Conservation (phyloP, 2,329 filamentous ascomycete species). For the Aspergillus aculeatinus region DNA sequence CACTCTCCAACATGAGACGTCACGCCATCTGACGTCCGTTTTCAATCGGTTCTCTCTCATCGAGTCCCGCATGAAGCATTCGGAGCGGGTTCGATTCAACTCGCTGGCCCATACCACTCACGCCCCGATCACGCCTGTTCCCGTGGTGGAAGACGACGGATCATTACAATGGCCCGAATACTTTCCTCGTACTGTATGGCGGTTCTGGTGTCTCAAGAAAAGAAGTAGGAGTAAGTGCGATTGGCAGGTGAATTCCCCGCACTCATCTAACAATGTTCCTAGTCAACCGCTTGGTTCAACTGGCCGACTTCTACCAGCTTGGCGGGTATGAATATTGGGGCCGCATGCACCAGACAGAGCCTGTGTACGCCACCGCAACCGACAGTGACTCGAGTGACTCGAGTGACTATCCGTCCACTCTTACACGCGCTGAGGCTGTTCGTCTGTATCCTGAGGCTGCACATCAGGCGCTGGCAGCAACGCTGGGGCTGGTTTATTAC, state of each 20-base stretch:
- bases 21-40: slow-evolving; percentile 29
- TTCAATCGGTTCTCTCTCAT: slow-evolving; percentile 32
- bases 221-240: slow-evolving; percentile 38
- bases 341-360: slow-evolving; percentile 34
- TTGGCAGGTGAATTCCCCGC: not conserved
- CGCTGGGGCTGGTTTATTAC: slow-evolving; percentile 41
- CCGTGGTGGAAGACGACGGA: slow-evolving; percentile 36
- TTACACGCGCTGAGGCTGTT: slow-evolving; percentile 38
- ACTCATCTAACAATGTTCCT: slow-evolving; percentile 9
- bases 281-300: slow-evolving; percentile 41
- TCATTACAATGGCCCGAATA: slow-evolving; percentile 37
- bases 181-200: slow-evolving; percentile 42
- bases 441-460: slow-evolving; percentile 39
- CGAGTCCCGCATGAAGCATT: slow-evolving; percentile 36
- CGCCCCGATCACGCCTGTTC: slow-evolving; percentile 40
- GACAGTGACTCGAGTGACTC: slow-evolving; percentile 43
- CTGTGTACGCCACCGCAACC: slow-evolving; percentile 21
- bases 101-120: slow-evolving; percentile 39
- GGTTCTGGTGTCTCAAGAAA: slow-evolving; percentile 45
- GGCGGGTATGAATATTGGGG: slow-evolving; percentile 42
- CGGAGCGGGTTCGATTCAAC: slow-evolving; percentile 41
- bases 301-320: slow-evolving; percentile 43
- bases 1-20: slow-evolving; percentile 35
- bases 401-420: slow-evolving; percentile 35
- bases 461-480: slow-evolving; percentile 42